Base-by-base conservation (phyloP, 148 eudicot species). In the Pouteria glomerata region DNA sequence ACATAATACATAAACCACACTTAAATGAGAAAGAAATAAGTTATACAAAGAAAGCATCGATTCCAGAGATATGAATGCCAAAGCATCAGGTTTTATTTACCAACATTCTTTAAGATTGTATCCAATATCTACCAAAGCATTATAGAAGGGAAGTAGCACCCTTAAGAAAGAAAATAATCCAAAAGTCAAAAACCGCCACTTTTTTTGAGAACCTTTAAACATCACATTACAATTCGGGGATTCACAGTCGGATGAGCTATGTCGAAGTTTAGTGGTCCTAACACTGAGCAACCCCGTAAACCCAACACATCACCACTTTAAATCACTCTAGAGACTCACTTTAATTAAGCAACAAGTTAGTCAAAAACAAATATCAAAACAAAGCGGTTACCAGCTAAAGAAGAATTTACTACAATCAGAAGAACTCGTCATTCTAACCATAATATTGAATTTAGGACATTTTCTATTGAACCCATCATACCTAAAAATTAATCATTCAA, bases 341-440 rank as follows among this genome's bases (percentile, higher is more conserved):
- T 0, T 18, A 62, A 26, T 64, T 26, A 41, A 64, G 52, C 19
- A 48, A 30, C 16, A 19, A 31, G 37, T 30, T 52, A 26, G 5
- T 33, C 19, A 51, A 51, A n/a, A 31, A n/a, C 71, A 68, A 57
- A 57, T 34, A 34, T 48, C 14, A 47, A 66, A 23, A 37, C 6
- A 51, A 66, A 16, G 55, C 45, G 53, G 31, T 21, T 35, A 55
- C 62, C 61, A 57, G 34, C 48, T 70, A 41, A 30, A 63, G 41
- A 19, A 37, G 26, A 37, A 41, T 41, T 37, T 21, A 35, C 1
- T 19, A 35, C 23, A 16, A n/a, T 48, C 45, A 37, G 27, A 19
- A 63, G 8, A 21, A 63, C 50, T 35, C 30, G 2, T 41, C 6
- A 8, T 21, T 12, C 18, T 18, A 30, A 6, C 29, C 21, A 26